A percentile compares a stretch with the other conserved stretches of the same genome.
Conservation (phyloP, 1,284 basidiomycete genomes). For the Athelia psychrophila region DNA sequence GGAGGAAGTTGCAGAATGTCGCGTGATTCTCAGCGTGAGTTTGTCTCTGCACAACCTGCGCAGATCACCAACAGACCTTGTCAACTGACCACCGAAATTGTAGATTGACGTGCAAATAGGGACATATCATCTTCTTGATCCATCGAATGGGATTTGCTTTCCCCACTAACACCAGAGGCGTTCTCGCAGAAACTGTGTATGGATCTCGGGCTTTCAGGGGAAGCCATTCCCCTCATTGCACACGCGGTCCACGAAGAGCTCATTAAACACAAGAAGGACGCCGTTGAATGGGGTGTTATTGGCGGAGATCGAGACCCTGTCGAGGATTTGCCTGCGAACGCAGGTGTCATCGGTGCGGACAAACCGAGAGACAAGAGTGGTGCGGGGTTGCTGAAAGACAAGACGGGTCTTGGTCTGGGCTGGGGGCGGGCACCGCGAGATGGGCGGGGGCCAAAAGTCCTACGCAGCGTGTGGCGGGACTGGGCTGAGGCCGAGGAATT, state of each 20-base stretch:
- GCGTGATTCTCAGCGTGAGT: conserved; percentile 87
- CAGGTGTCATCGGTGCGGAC: conserved; percentile 14
- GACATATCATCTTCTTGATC: conserved; percentile 87
- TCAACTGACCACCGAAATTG: conserved; percentile 4
- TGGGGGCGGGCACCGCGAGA: conserved; percentile 70
- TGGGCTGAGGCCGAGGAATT: conserved; percentile 93
- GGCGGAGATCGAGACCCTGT: conserved; percentile 47
- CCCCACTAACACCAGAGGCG: conserved; percentile 84
- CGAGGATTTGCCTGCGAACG: conserved; percentile 28
- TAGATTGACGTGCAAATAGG: conserved; percentile 98
- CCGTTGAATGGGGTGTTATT: conserved; percentile 89
- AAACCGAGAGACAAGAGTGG: conserved; percentile 43
- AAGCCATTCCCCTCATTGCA: conserved; percentile 85
- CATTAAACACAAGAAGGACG: conserved; percentile 92
- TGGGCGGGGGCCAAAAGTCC: conserved; percentile 74
- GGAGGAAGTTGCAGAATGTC: conserved; percentile 75
- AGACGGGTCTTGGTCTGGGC: conserved; percentile 71
- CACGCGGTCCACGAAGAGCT: conserved; percentile 96
- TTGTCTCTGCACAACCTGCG: background rate
- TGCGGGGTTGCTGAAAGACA: conserved; percentile 63
- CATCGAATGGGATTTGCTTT: conserved; percentile 97
- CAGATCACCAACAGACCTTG: conserved; percentile 15
- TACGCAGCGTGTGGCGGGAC: conserved; percentile 92
- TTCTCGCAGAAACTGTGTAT: conserved; percentile 82
- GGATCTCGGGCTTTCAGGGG: conserved; percentile 87